Conservation (phyloP, 306 rosid genomes). For the Medicago ruthenica region DNA sequence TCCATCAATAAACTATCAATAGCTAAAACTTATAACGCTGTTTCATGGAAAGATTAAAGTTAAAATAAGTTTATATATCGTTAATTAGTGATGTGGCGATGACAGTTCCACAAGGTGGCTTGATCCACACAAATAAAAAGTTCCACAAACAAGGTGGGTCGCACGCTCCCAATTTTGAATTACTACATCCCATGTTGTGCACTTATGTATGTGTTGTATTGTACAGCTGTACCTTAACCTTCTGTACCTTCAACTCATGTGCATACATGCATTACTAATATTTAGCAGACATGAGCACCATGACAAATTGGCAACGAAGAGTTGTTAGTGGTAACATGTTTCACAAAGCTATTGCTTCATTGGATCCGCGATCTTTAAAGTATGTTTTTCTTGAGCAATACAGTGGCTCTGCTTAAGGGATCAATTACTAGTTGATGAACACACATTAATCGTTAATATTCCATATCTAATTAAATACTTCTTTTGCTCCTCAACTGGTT, state of each 20-base stretch:
- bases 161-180: not conserved
- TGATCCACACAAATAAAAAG: too few relatives aligned
- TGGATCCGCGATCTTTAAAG: not conserved
- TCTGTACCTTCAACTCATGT: not conserved
- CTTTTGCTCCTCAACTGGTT: too few relatives aligned
- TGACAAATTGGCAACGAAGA: not conserved
- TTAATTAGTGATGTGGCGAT: too few relatives aligned
- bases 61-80: too few relatives aligned
- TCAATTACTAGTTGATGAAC: too few relatives aligned
- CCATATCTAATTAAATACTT: too few relatives aligned
- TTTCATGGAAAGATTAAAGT: not conserved
- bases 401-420: not conserved
- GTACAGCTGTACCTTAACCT: not conserved
- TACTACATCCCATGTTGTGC: not conserved
- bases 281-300: not conserved
- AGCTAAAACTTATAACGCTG: too few relatives aligned
- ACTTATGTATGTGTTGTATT: too few relatives aligned
- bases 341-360: not conserved
- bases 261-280: constrained; percentile 2
- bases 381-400: not conserved
- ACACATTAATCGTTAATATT: too few relatives aligned
- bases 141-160: not conserved
- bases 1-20: too few relatives aligned
- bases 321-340: not conserved
- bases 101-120: too few relatives aligned